These are phyloP conservation scores for Dactylella cylindrospora DNA, from an alignment of 2,329 filamentous ascomycete species.

Conservation along the genomic window DNA sequence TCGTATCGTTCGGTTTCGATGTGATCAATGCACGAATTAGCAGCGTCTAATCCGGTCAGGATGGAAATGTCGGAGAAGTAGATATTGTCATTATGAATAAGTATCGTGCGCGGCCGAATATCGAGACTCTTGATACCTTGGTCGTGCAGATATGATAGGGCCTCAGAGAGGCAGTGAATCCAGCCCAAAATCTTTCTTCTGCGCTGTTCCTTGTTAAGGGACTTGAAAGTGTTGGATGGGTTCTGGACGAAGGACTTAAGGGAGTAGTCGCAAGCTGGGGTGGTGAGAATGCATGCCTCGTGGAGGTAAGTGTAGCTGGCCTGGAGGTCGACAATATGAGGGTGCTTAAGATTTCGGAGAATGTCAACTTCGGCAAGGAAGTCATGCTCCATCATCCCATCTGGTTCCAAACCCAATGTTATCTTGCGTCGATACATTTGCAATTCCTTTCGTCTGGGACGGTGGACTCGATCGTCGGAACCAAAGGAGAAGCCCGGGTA, in stretches of 20 bases:
- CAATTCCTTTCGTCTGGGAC: conserved; percentile 63
- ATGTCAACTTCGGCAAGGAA: conserved; percentile 62
- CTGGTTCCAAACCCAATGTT: conserved; percentile 56
- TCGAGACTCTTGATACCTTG: conserved; percentile 65
- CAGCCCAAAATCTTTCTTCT: conserved; percentile 67
- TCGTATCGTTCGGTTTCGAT: conserved; percentile 71
- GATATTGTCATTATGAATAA: conserved; percentile 67
- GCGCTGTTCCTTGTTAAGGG: conserved; percentile 62
- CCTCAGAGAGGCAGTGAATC: conserved; percentile 71
- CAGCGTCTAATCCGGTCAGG: conserved; percentile 22
- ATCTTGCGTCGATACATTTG: conserved; percentile 62
- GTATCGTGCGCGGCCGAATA: conserved; percentile 70
- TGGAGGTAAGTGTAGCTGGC: conserved; percentile 68
- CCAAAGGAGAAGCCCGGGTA: conserved; percentile 49
- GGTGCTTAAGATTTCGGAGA: conserved; percentile 63
- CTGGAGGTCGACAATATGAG: conserved; percentile 70
- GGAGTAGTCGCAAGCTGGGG: conserved; percentile 66
- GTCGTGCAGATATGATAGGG: conserved; percentile 67
- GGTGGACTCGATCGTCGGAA: conserved; percentile 61
- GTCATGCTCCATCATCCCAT: conserved; percentile 58
- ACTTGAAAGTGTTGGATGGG: conserved; percentile 64
- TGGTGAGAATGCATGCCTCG: conserved; percentile 65
- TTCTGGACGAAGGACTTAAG: conserved; percentile 69
- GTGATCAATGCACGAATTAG: conserved; percentile 13
- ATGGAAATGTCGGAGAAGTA: conserved; percentile 64